Percentiles rank a stretch among this genome's conserved stretches.
These are phyloP conservation scores for Immersiella caudata DNA, from an alignment of 495 filamentous ascomycete species.

Conservation along the genomic window DNA sequence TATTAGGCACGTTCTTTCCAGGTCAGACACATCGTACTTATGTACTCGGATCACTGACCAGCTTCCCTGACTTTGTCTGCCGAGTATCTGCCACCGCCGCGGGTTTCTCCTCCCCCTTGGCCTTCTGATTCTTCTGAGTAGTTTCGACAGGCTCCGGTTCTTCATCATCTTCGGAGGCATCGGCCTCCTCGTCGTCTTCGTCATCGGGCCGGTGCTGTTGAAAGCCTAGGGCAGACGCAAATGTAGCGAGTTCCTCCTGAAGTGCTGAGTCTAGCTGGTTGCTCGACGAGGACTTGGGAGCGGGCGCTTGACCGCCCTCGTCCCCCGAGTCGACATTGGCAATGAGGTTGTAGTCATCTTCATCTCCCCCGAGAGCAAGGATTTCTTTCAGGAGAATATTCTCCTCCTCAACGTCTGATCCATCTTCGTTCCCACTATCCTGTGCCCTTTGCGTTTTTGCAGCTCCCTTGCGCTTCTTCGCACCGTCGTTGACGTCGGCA, in stretches of 20 bases:
- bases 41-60: constrained; percentile 42
- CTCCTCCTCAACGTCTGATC: constrained; percentile 35
- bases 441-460: constrained; percentile 31
- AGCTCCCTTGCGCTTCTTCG: constrained; percentile 48
- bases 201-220: constrained; percentile 38
- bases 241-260: constrained; percentile 47
- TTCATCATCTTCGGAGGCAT: constrained; percentile 37
- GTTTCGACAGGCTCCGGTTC: constrained; percentile 31
- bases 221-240: constrained; percentile 51
- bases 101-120: constrained; percentile 29
- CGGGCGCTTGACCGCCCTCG: constrained; percentile 52
- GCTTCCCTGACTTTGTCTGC: constrained; percentile 36
- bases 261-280: constrained; percentile 41
- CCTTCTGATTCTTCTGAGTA: constrained; percentile 32
- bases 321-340: constrained; percentile 63
- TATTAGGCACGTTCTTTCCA: constrained; percentile 20
- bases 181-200: constrained; percentile 37
- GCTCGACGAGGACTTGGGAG: constrained; percentile 32
- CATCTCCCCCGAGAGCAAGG: constrained; percentile 72
- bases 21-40: too few relatives aligned
- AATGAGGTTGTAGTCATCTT: constrained; percentile 72
- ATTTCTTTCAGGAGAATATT: constrained; percentile 67
- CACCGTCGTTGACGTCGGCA: constrained; percentile 42
- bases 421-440: constrained; percentile 13
- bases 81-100: constrained; percentile 30